Evolutionary conservation across 2,329 filamentous ascomycete species (phyloP).

Genomic region (Arthroderma uncinatum): DNA sequence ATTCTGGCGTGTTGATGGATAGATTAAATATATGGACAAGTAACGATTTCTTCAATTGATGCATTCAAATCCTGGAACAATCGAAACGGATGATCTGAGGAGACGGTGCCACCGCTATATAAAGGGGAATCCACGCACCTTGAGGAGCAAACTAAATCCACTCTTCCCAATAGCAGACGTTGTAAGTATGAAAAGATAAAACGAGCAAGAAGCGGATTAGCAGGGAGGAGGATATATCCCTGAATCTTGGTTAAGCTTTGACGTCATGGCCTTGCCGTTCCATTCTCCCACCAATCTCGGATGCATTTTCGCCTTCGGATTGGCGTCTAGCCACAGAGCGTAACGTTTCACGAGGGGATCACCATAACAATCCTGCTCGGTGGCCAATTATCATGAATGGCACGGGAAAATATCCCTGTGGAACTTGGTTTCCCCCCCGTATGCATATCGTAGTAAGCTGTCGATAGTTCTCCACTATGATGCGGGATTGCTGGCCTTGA

Average conservation of each 20-base stretch:
- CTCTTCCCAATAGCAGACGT: neutral
- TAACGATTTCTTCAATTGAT: neutral
- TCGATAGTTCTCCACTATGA: constrained; percentile 4
- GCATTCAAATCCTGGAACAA: neutral
- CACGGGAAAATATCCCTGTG: neutral
- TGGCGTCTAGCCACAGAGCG: constrained; percentile 2
- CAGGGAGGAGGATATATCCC: constrained; percentile 1
- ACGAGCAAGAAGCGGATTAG: neutral
- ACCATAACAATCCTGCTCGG: constrained; percentile 3
- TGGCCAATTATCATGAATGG: neutral
- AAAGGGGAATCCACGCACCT: neutral
- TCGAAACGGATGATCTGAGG: neutral
- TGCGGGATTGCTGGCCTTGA: neutral
- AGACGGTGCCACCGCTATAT: neutral
- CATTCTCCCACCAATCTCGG: neutral
- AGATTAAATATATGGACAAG: neutral
- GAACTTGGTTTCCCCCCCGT: constrained; percentile 1
- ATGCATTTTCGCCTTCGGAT: constrained; percentile 1
- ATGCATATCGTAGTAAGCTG: neutral
- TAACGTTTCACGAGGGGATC: constrained; percentile 3
- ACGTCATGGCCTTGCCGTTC: constrained; percentile 3
- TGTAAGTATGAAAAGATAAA: neutral
- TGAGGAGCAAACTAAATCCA: neutral
- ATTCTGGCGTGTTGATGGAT: neutral
- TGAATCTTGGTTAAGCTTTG: constrained; percentile 1